Conservation (phyloP, 768 basidiomycete species). For the Lentinula sp. region DNA sequence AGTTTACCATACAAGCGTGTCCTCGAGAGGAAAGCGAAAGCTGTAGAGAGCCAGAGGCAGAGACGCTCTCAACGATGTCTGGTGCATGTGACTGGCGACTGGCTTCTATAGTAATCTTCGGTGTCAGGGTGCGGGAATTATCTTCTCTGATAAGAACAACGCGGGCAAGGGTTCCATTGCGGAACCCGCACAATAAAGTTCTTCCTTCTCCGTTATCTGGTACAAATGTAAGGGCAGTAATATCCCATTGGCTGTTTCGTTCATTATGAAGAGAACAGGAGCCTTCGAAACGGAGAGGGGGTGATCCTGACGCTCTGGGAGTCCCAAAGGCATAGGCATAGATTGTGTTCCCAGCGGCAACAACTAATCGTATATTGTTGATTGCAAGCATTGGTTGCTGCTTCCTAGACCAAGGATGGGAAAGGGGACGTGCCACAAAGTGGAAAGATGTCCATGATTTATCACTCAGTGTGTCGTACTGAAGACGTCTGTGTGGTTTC, state of each 20-base stretch:
- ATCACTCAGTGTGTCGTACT: conserved; percentile 50
- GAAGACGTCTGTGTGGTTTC: conserved; percentile 36
- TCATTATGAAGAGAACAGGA: conserved; percentile 30
- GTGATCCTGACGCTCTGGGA: conserved; percentile 23
- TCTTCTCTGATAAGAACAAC: conserved; percentile 20
- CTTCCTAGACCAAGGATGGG: conserved; percentile 50
- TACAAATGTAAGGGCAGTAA: conserved; percentile 49
- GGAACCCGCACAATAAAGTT: conserved; percentile 51
- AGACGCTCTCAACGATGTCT: conserved; percentile 53
- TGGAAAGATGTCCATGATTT: conserved; percentile 39
- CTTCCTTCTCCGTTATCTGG: conserved; percentile 37
- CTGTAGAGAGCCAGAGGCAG: conserved; percentile 34
- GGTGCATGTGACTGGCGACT: conserved; percentile 10
- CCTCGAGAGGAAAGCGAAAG: conserved; percentile 59
- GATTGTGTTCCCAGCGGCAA: conserved; percentile 55
- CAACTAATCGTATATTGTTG: conserved; percentile 46
- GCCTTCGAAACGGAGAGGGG: conserved; percentile 43
- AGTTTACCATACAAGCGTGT: conserved; percentile 32
- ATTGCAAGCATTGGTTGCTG: conserved; percentile 53
- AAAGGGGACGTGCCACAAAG: conserved; percentile 63
- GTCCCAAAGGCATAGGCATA: conserved; percentile 49
- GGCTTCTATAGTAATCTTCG: conserved; percentile 12
- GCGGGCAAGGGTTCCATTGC: conserved; percentile 51
- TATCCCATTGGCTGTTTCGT: conserved; percentile 33
- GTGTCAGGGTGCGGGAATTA: conserved; percentile 16